These are phyloP conservation scores for Neofusicoccum umdonicola DNA, from an alignment of 2,329 filamentous ascomycete species.

Conservation along the genomic window DNA sequence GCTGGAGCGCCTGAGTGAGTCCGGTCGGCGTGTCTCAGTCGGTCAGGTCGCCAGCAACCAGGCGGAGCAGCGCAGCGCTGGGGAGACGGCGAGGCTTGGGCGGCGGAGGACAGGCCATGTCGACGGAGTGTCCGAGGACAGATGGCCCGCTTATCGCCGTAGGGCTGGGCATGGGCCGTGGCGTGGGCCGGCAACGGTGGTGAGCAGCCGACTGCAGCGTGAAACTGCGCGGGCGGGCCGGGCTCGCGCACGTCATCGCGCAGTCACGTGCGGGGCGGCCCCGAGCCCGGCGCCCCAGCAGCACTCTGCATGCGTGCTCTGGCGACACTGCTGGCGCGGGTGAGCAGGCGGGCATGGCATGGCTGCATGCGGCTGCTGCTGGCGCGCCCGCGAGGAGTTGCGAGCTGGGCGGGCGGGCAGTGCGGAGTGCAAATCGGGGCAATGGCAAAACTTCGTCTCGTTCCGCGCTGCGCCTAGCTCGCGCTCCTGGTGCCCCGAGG, in stretches of 20 bases:
- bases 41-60: background rate
- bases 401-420: no score
- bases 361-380: no score
- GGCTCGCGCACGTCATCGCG: background rate
- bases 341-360: no score
- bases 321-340: no score
- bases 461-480: background rate
- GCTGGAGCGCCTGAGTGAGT: background rate
- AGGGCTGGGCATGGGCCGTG: background rate
- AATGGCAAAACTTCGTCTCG: constrained; percentile 1
- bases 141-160: background rate
- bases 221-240: background rate
- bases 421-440: background rate
- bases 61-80: no score
- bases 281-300: no score
- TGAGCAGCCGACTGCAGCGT: background rate
- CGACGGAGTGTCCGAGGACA: background rate
- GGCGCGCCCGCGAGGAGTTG: no score
- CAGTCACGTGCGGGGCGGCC: no score
- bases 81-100: background rate
- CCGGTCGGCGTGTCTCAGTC: background rate
- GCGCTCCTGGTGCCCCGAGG: no score
- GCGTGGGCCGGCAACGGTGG: constrained; percentile 2
- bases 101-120: background rate
- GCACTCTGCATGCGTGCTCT: no score